A percentile compares a stretch with the other conserved stretches of the same genome.
phyloP scores from a whole-genome alignment of 2,329 filamentous ascomycete species.

The Colletotrichum trifolii region DNA sequence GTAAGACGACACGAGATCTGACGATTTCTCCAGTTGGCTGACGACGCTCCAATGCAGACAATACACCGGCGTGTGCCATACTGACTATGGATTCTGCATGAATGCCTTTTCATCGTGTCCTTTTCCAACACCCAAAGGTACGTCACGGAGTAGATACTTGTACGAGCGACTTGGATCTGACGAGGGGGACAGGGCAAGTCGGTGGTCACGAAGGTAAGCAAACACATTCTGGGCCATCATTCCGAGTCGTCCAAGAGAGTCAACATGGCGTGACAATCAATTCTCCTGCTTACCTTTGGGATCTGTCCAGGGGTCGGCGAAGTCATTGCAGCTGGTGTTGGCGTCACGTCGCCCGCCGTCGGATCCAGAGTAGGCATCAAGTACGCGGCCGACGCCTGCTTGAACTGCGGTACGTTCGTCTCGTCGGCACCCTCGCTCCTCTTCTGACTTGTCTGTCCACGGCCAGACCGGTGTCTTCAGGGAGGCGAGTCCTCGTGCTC shows the following conservation, averaged over 20 bases:
- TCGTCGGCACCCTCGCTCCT: neutral
- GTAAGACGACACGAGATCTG: conserved; percentile 22
- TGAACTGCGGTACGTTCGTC: conserved; percentile 36
- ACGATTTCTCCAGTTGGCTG: neutral
- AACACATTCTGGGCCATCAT: too few relatives aligned
- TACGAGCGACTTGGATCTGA: conserved; percentile 2
- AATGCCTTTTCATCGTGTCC: conserved; percentile 38
- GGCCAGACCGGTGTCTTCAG: conserved; percentile 38
- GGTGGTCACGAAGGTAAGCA: conserved; percentile 39
- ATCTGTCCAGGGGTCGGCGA: conserved; percentile 29
- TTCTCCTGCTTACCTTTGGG: neutral
- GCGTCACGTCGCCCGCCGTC: conserved; percentile 34
- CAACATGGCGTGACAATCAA: neutral
- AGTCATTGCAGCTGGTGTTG: conserved; percentile 35
- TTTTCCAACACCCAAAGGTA: conserved; percentile 31
- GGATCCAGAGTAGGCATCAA: conserved; percentile 39
- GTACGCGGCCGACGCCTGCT: conserved; percentile 39
- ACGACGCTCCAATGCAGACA: conserved; percentile 26
- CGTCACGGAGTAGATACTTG: neutral
- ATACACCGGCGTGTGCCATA: conserved; percentile 43
- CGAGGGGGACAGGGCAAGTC: conserved; percentile 36
- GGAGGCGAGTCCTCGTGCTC: conserved; percentile 39
- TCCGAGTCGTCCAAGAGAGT: neutral
- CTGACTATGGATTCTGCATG: conserved; percentile 42
- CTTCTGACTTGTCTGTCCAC: too few relatives aligned